phyloP scores from a whole-genome alignment of 768 basidiomycete genomes.

The Serpula lacrymans region DNA sequence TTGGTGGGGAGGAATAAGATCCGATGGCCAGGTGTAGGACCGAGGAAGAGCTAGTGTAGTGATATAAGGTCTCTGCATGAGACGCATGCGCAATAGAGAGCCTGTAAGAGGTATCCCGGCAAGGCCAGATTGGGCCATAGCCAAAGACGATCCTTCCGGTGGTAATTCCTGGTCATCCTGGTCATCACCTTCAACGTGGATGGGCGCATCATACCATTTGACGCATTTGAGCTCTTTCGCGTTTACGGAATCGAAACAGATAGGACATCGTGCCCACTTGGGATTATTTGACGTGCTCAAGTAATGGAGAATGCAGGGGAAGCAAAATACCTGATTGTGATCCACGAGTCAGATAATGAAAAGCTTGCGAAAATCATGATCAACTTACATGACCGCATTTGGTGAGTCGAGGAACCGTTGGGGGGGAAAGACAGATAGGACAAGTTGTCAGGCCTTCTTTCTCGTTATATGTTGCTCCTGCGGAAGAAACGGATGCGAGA shows the following conservation, averaged over 20 bases:
- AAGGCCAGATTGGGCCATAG: conserved; percentile 31
- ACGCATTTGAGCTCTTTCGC: conserved; percentile 90
- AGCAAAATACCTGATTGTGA: conserved; percentile 77
- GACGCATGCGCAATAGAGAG: conserved; percentile 73
- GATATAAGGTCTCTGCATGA: conserved; percentile 91
- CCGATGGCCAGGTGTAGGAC: conserved; percentile 91
- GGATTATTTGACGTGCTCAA: conserved; percentile 74
- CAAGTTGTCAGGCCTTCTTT: conserved; percentile 72
- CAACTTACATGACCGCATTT: conserved; percentile 94
- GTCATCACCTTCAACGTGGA: conserved; percentile 29
- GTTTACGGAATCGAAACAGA: conserved; percentile 92
- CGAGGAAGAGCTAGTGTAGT: conserved; percentile 93
- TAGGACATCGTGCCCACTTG: conserved; percentile 92
- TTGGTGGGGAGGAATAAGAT: conserved; percentile 85
- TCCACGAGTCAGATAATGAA: conserved; percentile 13
- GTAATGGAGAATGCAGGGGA: conserved; percentile 91
- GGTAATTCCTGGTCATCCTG: conserved; percentile 21
- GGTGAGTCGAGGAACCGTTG: conserved; percentile 88
- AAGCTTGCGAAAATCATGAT: conserved; percentile 1
- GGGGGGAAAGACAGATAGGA: conserved; percentile 93
- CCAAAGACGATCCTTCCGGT: conserved; percentile 39
- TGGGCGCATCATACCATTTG: conserved; percentile 74
- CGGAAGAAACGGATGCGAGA: conserved; percentile 58
- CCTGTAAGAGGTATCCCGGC: conserved; percentile 47
- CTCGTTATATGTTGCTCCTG: conserved; percentile 35